Percentiles rank a stretch among this genome's conserved stretches.
phyloP scores from a whole-genome alignment of 73 alveolate species.

The Durusdinium trenchii region DNA sequence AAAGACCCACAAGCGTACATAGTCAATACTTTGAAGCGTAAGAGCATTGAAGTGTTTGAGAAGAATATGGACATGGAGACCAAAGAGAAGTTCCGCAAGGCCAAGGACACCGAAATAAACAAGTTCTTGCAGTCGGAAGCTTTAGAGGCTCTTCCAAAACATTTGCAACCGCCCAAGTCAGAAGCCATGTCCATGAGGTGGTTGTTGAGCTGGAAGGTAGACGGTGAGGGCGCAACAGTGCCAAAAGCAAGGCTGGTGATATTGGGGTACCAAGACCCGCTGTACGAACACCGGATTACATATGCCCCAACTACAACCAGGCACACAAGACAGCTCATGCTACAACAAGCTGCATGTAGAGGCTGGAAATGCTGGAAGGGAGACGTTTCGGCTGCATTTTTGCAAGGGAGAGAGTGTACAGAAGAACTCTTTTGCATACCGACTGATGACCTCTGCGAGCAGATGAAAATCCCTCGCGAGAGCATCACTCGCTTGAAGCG shows the following conservation, averaged over 20 bases:
- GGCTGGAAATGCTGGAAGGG: not conserved
- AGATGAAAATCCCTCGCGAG: not conserved
- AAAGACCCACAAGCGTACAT: not conserved
- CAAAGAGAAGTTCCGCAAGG: not conserved
- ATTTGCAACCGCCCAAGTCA: not conserved
- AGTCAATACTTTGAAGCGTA: not conserved
- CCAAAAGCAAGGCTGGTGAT: not conserved
- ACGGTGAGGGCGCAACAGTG: not conserved
- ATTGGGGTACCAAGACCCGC: slow-evolving; percentile 30
- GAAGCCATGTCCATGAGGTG: slow-evolving; percentile 25
- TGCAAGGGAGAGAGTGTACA: not conserved
- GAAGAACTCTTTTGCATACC: not conserved
- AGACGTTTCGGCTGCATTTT: slow-evolving; percentile 8
- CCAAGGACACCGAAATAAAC: not conserved
- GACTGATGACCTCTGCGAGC: not conserved
- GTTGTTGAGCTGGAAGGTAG: slow-evolving; percentile 17
- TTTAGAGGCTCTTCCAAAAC: not conserved
- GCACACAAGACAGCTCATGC: not conserved
- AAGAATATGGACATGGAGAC: not conserved
- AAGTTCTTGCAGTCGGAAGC: slow-evolving; percentile 31
- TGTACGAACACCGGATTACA: not conserved
- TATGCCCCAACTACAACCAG: not conserved
- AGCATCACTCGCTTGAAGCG: not conserved
- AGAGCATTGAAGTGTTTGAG: not conserved
- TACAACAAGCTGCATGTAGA: not conserved